Base-by-base conservation (phyloP, 148 eudicot genomes). In the Spergularia bocconei region DNA sequence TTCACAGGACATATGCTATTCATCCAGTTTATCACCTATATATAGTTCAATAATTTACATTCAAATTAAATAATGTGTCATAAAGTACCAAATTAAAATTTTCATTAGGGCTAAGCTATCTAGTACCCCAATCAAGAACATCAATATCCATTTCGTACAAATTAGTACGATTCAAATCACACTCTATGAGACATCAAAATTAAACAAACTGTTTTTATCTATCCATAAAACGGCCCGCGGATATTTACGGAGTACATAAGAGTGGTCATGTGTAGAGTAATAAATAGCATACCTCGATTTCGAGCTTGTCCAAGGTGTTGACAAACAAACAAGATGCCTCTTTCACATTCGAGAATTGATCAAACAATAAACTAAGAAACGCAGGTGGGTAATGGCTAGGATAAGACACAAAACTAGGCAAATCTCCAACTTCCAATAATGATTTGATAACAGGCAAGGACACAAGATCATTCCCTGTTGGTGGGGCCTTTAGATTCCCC, bases 21-120 rank as follows among this genome's bases (percentile, higher is more conserved):
- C 83, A 86, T 79, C 82, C 84, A 79, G 15, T 85, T 48, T 33
- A 87, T 23, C 17, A 82, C 82, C 93, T 89, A 75, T 2, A 90
- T n/a, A 57, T 86, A 87, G 33, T 84, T 66, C 19, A 52, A 29
- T 21, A 29, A 29, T 29, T 29, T 29, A 29, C 36, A 29, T 29
- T 17, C 36, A 29, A 29, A 29, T 29, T 29, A 29, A 29, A 29
- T 29, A 29, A 29, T 29, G 36, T 29, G 36, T 29, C 2, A 29
- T 4, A 29, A 0, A 0, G 0, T 29, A 29, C 2, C 36, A 29
- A 29, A 29, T 29, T 29, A 29, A 29, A 29, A 2, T 29, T 29
- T 29, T 29, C 36, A 29, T 29, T 29, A 29, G 36, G 36, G 36
- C 36, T 29, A 29, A 4, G 36, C 36, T 29, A 29, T n/a, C 36